Conservation (phyloP, 176 grass and related monocot species). For the Oryza punctata region DNA sequence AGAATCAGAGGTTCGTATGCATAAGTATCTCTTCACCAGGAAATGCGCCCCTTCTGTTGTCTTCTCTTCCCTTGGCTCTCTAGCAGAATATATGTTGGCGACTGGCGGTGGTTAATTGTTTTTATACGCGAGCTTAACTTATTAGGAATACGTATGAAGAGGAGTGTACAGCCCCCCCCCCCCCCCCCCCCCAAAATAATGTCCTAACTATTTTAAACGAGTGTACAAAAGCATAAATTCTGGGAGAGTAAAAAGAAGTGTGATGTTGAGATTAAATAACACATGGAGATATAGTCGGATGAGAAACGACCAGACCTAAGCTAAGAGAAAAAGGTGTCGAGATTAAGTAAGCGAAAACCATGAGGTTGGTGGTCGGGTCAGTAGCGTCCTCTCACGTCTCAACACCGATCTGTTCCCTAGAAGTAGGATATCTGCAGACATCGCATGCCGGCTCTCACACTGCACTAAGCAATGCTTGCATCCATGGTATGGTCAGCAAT, state of each 20-base stretch:
- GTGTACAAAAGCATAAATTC: background rate
- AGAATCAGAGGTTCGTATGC: too few species aligned
- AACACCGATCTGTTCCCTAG: slow-evolving; percentile 30
- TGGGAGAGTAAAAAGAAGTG: background rate
- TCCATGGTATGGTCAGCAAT: slow-evolving; percentile 31
- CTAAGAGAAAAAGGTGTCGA: slow-evolving; percentile 20
- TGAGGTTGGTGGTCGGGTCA: slow-evolving; percentile 23
- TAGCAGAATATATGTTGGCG: too few species aligned
- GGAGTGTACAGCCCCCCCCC: too few species aligned
- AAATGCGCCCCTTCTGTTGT: too few species aligned
- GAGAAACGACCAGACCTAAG: slow-evolving; percentile 1
- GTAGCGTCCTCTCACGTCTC: slow-evolving; percentile 17
- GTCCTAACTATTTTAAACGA: too few species aligned
- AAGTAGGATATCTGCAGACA: slow-evolving; percentile 31
- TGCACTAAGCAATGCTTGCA: background rate
- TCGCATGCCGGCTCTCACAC: background rate
- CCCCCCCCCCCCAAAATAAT: too few species aligned
- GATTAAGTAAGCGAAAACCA: slow-evolving; percentile 19
- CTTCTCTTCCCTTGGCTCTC: too few species aligned
- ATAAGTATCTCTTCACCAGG: too few species aligned
- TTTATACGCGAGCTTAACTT: too few species aligned
- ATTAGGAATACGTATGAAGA: too few species aligned
- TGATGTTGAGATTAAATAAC: background rate
- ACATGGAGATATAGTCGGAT: background rate
- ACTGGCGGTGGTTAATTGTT: too few species aligned